A percentile compares a stretch with the other conserved stretches of the same genome.
phyloP scores from a whole-genome alignment of 2,329 filamentous ascomycete species.

The Cercospora brassicicola region DNA sequence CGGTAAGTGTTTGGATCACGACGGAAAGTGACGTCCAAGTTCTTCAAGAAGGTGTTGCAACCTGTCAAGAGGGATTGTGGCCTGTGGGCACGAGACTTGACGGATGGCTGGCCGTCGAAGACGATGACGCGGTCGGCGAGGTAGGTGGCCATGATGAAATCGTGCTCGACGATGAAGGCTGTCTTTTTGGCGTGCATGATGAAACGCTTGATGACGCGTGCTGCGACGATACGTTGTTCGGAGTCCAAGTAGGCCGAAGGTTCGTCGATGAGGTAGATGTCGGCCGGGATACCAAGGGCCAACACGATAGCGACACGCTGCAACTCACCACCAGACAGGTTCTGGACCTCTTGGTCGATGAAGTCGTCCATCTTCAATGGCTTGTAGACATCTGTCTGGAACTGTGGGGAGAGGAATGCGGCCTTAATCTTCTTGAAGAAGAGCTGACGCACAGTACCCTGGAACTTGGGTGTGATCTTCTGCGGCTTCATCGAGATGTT shows the following conservation, averaged over 20 bases:
- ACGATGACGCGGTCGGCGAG: constrained; percentile 94
- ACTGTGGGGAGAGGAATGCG: constrained; percentile 92
- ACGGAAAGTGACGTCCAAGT: constrained; percentile 96
- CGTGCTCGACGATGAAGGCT: constrained; percentile 98
- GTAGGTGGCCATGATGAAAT: constrained; percentile 94
- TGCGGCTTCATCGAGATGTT: constrained; percentile 99
- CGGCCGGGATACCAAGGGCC: constrained; percentile 89
- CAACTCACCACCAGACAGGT: constrained; percentile 97
- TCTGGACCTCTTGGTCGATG: constrained; percentile 99
- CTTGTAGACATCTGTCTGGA: constrained; percentile 99
- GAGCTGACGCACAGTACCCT: constrained; percentile 91
- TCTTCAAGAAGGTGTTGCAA: constrained; percentile 96
- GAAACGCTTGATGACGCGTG: constrained; percentile 98
- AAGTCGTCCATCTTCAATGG: constrained; percentile 99
- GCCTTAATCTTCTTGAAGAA: constrained; percentile 99
- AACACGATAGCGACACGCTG: constrained; percentile 98
- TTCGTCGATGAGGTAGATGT: constrained; percentile 98
- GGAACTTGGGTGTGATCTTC: constrained; percentile 98
- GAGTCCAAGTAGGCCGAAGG: constrained; percentile 97
- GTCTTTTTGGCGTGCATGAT: constrained; percentile 99
- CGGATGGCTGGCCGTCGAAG: constrained; percentile 90
- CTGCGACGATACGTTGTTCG: constrained; percentile 96
- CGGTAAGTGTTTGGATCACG: constrained; percentile 95
- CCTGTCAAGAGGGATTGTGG: constrained; percentile 92
- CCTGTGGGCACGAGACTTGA: constrained; percentile 81